Conservation (phyloP, 2,329 filamentous ascomycete genomes). For the Neodidymelliopsis sp. region DNA sequence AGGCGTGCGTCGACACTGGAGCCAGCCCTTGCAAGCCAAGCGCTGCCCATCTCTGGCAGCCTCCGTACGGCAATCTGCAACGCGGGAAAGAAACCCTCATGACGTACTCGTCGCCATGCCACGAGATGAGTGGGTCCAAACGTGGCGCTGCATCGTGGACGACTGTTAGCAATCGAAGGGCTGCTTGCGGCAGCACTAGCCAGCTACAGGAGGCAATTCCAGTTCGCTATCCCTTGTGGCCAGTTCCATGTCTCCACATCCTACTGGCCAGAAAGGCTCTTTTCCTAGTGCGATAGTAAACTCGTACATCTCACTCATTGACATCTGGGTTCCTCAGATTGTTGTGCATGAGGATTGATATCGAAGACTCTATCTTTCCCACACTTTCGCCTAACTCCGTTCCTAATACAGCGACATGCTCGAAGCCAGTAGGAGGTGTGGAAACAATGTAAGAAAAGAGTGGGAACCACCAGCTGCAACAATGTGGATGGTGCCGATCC, state of each 20-base stretch:
- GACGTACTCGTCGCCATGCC: constrained; percentile 44
- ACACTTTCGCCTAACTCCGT: constrained; percentile 4
- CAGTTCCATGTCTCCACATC: constrained; percentile 21
- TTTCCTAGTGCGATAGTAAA: constrained; percentile 19
- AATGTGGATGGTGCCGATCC: constrained; percentile 25
- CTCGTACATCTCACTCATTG: too few relatives aligned
- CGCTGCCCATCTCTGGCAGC: constrained; percentile 37
- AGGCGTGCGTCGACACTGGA: constrained; percentile 8
- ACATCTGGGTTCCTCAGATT: too few relatives aligned
- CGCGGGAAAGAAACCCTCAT: constrained; percentile 43
- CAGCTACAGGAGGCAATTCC: constrained; percentile 10
- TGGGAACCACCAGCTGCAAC: constrained; percentile 9
- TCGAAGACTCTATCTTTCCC: not conserved
- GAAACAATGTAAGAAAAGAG: not conserved
- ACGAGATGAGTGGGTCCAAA: constrained; percentile 49
- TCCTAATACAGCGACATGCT: constrained; percentile 1
- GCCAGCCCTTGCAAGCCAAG: constrained; percentile 20
- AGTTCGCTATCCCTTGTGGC: constrained; percentile 29
- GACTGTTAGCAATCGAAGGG: constrained; percentile 29
- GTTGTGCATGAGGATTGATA: not conserved
- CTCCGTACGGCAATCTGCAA: constrained; percentile 44
- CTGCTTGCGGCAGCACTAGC: constrained; percentile 21
- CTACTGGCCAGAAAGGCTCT: constrained; percentile 10
- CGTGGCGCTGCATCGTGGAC: constrained; percentile 45
- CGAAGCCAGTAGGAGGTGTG: constrained; percentile 3